phyloP scores from a whole-genome alignment of 2,329 filamentous ascomycete species.

The Ramularia endophylla region DNA sequence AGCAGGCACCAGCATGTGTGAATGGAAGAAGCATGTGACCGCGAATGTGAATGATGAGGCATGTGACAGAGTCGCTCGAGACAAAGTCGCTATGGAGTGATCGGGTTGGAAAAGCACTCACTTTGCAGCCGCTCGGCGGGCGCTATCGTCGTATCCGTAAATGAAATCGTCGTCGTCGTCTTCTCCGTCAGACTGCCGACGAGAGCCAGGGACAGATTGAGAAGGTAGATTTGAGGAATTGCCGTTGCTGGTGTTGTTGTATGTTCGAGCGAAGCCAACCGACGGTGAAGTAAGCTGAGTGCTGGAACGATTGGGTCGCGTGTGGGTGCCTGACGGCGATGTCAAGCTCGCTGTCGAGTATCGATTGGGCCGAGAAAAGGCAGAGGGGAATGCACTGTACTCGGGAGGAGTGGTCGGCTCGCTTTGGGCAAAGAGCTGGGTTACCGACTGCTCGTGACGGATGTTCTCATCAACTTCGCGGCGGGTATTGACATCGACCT shows the following conservation, averaged over 20 bases:
- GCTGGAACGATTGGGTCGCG: slow-evolving; percentile 65
- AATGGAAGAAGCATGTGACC: not conserved
- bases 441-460: slow-evolving; percentile 74
- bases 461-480: slow-evolving; percentile 78
- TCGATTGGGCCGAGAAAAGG: slow-evolving; percentile 76
- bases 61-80: not conserved
- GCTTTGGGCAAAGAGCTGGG: slow-evolving; percentile 61
- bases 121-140: slow-evolving; percentile 69
- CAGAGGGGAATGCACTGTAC: slow-evolving; percentile 68
- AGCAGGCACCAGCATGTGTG: not conserved
- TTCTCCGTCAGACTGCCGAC: slow-evolving; percentile 81
- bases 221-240: slow-evolving; percentile 60
- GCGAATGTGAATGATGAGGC: not conserved
- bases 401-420: slow-evolving; percentile 96
- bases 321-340: slow-evolving; percentile 61
- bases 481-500: slow-evolving; percentile 78
- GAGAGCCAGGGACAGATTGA: slow-evolving; percentile 77
- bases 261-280: slow-evolving; percentile 50
- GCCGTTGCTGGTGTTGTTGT: slow-evolving; percentile 50
- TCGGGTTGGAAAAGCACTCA: slow-evolving; percentile 56
- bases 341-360: slow-evolving; percentile 86
- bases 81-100: not conserved
- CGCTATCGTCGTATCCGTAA: slow-evolving; percentile 55
- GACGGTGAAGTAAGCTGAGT: slow-evolving; percentile 77
- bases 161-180: slow-evolving; percentile 67